Percentiles rank a stretch among this genome's conserved stretches.
Conservation (phyloP, 2,329 filamentous ascomycete genomes). For the Cryphonectria japonica region DNA sequence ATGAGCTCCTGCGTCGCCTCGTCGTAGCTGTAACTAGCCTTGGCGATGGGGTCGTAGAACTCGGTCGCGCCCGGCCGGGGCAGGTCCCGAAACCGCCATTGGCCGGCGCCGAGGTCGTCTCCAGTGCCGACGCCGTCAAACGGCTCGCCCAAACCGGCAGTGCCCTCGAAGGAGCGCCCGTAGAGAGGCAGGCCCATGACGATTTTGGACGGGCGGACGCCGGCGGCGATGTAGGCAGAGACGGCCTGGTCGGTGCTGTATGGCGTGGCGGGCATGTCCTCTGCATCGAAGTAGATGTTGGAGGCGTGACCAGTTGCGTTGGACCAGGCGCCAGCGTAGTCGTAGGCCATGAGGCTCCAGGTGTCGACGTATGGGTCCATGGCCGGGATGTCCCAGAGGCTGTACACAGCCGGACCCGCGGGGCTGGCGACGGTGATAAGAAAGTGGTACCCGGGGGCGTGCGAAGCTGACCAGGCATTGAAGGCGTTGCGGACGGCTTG, state of each 20-base stretch:
- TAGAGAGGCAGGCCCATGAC: constrained; percentile 79
- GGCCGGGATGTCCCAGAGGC: constrained; percentile 46
- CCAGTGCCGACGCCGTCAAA: constrained; percentile 68
- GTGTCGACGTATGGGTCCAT: constrained; percentile 56
- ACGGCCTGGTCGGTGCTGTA: constrained; percentile 71
- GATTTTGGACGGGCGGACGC: constrained; percentile 67
- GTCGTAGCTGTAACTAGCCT: constrained; percentile 76
- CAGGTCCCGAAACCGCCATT: constrained; percentile 76
- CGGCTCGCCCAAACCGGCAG: constrained; percentile 65
- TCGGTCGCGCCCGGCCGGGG: constrained; percentile 63
- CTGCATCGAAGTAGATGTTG: constrained; percentile 63
- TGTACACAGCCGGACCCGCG: constrained; percentile 49
- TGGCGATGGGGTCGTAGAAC: constrained; percentile 57
- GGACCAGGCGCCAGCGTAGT: constrained; percentile 71
- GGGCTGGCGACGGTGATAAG: constrained; percentile 42
- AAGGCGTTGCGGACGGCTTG: constrained; percentile 46
- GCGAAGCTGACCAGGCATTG: constrained; percentile 35
- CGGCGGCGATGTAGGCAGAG: constrained; percentile 61
- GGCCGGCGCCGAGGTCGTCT: constrained; percentile 47
- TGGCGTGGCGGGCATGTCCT: constrained; percentile 62
- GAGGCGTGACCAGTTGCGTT: constrained; percentile 64
- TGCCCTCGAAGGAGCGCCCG: constrained; percentile 73
- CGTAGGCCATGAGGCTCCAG: constrained; percentile 70
- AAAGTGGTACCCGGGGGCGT: constrained; percentile 40
- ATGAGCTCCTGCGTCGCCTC: constrained; percentile 62